phyloP scores from a whole-genome alignment of 805 yeast species.

The Scheffersomyces amazonensis region DNA sequence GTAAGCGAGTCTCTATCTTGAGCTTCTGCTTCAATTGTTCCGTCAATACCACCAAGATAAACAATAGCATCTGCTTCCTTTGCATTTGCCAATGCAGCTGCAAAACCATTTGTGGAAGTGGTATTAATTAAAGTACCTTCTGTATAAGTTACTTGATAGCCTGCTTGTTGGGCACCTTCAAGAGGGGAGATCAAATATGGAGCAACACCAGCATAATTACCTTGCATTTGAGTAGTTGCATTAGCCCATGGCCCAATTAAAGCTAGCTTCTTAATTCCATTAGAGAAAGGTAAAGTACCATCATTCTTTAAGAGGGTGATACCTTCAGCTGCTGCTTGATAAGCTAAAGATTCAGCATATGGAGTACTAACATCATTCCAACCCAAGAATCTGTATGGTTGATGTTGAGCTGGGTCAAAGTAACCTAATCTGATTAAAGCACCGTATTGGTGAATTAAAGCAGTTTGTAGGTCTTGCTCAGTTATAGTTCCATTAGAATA shows the following conservation, averaged over 20 bases:
- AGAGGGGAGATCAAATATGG: slow-evolving; percentile 5
- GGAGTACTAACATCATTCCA: slow-evolving; percentile 6
- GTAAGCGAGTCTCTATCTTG: slow-evolving; percentile 3
- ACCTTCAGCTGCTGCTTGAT: slow-evolving; percentile 8
- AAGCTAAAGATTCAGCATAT: slow-evolving; percentile 5
- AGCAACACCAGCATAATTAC: slow-evolving; percentile 5
- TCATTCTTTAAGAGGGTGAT: slow-evolving; percentile 8
- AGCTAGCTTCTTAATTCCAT: slow-evolving; percentile 4
- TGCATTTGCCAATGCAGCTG: slow-evolving; percentile 3
- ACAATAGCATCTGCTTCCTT: slow-evolving; percentile 6
- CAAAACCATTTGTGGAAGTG: slow-evolving; percentile 2
- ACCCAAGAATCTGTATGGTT: slow-evolving; percentile 2
- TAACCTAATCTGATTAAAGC: slow-evolving; percentile 5
- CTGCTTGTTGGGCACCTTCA: slow-evolving; percentile 3
- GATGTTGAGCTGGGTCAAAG: slow-evolving; percentile 1
- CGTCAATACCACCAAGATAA: slow-evolving; percentile 5
- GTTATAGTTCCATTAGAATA: slow-evolving; percentile 2
- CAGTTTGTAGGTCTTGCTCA: slow-evolving; percentile 2
- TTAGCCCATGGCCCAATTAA: slow-evolving; percentile 7
- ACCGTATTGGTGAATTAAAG: slow-evolving; percentile 4
- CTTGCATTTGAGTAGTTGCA: slow-evolving; percentile 4
- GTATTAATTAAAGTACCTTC: slow-evolving; percentile 4
- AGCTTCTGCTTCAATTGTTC: slow-evolving; percentile 5
- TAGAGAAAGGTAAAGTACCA: slow-evolving; percentile 7
- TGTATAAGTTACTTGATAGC: slow-evolving; percentile 3